A percentile compares a stretch with the other conserved stretches of the same genome.
Conservation (phyloP, 208 protist genomes). For the Strigomonas oncopelti region DNA sequence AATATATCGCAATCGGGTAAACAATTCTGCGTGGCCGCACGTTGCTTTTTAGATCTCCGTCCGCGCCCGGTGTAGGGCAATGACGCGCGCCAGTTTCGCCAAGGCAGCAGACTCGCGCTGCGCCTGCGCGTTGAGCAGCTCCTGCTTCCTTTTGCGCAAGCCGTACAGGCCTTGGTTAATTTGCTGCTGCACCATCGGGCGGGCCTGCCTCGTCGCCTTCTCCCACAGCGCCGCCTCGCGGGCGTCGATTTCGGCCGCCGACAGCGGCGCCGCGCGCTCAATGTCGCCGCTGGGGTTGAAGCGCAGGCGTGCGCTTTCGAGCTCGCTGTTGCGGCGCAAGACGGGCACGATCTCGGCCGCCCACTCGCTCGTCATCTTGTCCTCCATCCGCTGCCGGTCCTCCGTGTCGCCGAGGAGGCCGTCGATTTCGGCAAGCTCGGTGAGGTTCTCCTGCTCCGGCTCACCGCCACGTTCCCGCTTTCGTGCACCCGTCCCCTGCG, state of each 20-base stretch:
- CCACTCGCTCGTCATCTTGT: slow-evolving; percentile 44
- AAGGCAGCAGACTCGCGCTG: slow-evolving; percentile 63
- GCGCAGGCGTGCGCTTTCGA: slow-evolving; percentile 37
- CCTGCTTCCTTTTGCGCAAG: slow-evolving; percentile 37
- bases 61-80: slow-evolving; percentile 29
- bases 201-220: slow-evolving; percentile 46
- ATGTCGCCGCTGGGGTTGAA: slow-evolving; percentile 31
- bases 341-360: slow-evolving; percentile 56
- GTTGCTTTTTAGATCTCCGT: slow-evolving; percentile 20
- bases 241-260: slow-evolving; percentile 15
- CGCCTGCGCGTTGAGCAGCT: slow-evolving; percentile 41
- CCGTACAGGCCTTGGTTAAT: slow-evolving; percentile 31
- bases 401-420: slow-evolving; percentile 19
- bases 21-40: too few relatives aligned
- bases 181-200: slow-evolving; percentile 44
- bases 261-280: slow-evolving; percentile 7
- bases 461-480: not conserved
- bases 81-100: slow-evolving; percentile 70
- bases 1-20: too few relatives aligned
- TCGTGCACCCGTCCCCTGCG: too few relatives aligned
- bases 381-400: slow-evolving; percentile 35
- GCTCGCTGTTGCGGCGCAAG: slow-evolving; percentile 44
- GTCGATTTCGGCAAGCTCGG: slow-evolving; percentile 4
- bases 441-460: not conserved
- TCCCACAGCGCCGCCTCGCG: slow-evolving; percentile 45